These are phyloP conservation scores for Arabidopsis lyrata DNA, from an alignment of 441 rosid genomes.

Conservation along the genomic window DNA sequence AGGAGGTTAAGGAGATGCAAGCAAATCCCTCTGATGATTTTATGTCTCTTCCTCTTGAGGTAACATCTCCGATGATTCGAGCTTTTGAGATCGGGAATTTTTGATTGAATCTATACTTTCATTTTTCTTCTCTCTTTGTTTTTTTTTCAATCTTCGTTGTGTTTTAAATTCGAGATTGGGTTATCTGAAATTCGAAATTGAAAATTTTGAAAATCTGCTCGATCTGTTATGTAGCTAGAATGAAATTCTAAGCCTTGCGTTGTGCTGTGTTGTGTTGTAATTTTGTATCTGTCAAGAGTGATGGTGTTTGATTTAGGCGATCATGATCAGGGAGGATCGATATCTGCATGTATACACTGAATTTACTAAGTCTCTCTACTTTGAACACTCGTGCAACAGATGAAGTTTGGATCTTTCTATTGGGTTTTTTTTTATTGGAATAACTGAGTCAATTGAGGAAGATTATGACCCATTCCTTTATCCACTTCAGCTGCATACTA, in stretches of 20 bases:
- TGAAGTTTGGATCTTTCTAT: background rate
- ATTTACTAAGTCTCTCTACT: background rate
- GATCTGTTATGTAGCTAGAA: constrained; percentile 12
- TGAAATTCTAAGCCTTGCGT: background rate
- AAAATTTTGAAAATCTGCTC: background rate
- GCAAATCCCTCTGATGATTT: constrained; percentile 98
- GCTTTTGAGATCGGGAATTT: constrained; percentile 24
- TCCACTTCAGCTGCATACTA: background rate
- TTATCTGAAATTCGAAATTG: constrained; percentile 1
- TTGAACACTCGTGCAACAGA: background rate
- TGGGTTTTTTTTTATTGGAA: background rate
- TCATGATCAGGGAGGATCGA: background rate
- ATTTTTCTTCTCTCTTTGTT: background rate
- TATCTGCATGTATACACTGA: background rate
- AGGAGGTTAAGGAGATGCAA: constrained; percentile 99
- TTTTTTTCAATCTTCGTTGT: background rate
- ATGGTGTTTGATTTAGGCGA: background rate
- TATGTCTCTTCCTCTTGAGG: constrained; percentile 98
- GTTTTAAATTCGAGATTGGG: constrained; percentile 24
- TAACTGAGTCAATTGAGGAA: background rate
- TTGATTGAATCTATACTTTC: background rate
- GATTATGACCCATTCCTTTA: background rate
- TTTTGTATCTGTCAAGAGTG: background rate
- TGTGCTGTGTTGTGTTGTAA: background rate
- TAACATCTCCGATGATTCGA: constrained; percentile 30